Base-by-base conservation (phyloP, 306 rosid genomes). In the Neltuma alba region DNA sequence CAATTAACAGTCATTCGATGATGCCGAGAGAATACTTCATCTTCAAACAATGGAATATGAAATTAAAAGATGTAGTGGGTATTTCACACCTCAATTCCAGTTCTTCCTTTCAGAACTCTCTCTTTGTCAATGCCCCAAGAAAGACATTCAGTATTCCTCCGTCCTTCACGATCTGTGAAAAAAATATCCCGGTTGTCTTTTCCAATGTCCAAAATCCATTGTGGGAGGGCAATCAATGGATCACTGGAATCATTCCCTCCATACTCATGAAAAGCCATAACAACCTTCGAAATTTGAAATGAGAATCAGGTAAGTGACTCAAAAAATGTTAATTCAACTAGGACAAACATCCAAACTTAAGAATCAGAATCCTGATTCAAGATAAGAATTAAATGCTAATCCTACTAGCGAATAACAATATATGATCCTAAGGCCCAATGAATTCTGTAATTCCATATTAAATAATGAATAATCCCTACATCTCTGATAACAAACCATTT, bases 91-190 rank as follows among this genome's bases (percentile, higher is more conserved):
- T 95, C 99, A 60, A 92, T 87, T 78, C 96, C 97, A 83, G 99
- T 92, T 90, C 99, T 91, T 80, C 99, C 99, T 70, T 85, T 91
- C 52, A 95, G 86, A 88, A 93, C 96, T 58, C 99, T 81, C 77
- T 92, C 99, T 90, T 90, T 92, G 82, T 95, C 99, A 75, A 90
- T 73, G 57, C 99, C 99, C 98, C 96, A 93, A 62, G 99, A 92
- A 57, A 92, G 88, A 78, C 96, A 95, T 82, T 95, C 98, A 28
- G 93, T 87, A 78, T 91, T 95, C 82, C 98, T 95, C 90, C 91
- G 88, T 77, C 99, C 99, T 86, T 93, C 97, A 75, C 97, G 92
- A 83, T 95, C 99, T 18, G 96, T 92, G 87, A 95, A 95, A 89
- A 90, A 95, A 87, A 95, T 93, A 83, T 95, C 98, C 73, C 70